These are phyloP conservation scores for Neofusicoccum sp. DNA, from an alignment of 2,329 filamentous ascomycete genomes.

Conservation along the genomic window DNA sequence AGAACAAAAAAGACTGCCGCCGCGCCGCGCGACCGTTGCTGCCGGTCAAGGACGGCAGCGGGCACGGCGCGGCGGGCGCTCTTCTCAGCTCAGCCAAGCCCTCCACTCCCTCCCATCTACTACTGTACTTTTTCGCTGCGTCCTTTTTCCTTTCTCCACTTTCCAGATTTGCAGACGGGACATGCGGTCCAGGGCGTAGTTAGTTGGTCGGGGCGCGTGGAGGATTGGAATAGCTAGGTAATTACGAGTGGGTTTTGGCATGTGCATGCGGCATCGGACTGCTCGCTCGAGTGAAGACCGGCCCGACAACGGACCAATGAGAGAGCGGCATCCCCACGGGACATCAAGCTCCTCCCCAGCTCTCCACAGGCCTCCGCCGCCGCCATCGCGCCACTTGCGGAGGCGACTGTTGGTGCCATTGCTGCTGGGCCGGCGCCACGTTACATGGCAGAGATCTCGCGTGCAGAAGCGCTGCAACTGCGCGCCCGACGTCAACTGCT, in stretches of 20 bases:
- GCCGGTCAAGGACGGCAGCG: neutral
- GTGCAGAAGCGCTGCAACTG: no score
- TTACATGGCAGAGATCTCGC: no score
- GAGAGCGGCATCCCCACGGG: neutral
- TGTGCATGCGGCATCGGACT: neutral
- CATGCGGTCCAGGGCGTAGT: neutral
- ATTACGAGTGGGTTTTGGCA: neutral
- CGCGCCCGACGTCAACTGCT: no score
- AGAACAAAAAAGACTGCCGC: neutral
- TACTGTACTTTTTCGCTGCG: neutral
- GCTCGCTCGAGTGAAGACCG: neutral
- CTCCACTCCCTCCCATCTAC: neutral
- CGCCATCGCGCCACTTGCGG: neutral
- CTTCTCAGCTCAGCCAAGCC: neutral
- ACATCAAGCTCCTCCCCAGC: neutral
- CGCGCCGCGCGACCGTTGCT: neutral
- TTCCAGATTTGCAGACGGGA: neutral
- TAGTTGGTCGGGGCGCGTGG: neutral
- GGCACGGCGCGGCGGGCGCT: neutral
- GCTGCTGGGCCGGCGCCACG: neutral
- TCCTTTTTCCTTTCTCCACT: neutral
- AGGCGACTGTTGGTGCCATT: neutral
- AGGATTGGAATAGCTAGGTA: constrained; percentile 5
- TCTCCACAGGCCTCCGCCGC: neutral
- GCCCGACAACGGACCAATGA: constrained; percentile 3